phyloP scores from a whole-genome alignment of 2,329 filamentous ascomycete genomes.

The Pyricularia pennisetigena region DNA sequence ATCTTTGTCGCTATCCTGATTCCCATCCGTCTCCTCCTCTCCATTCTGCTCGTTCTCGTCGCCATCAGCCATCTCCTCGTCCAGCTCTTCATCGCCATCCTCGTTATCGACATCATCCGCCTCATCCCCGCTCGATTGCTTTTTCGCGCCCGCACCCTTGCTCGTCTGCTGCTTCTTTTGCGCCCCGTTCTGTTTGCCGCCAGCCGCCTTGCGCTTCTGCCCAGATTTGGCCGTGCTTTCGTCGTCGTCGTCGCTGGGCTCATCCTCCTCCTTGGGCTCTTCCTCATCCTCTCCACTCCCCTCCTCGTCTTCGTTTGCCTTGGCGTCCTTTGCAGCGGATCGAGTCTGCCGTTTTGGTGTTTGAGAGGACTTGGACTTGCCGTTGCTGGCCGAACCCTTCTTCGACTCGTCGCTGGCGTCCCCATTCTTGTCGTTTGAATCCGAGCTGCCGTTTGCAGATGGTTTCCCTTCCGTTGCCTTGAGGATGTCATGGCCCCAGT shows the following conservation, averaged over 20 bases:
- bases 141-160: slow-evolving; percentile 21
- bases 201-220: not conserved
- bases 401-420: not conserved
- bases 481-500: slow-evolving; percentile 47
- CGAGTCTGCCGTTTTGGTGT: not conserved
- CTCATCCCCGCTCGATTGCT: slow-evolving; percentile 22
- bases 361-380: not conserved
- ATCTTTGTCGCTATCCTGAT: not conserved
- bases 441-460: not conserved
- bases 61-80: slow-evolving; percentile 19
- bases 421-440: not conserved
- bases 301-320: slow-evolving; percentile 20
- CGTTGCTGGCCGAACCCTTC: not conserved
- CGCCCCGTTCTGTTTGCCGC: not conserved
- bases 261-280: slow-evolving; percentile 29
- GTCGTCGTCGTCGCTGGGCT: slow-evolving; percentile 23
- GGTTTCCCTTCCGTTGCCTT: slow-evolving; percentile 22
- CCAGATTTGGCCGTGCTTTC: slow-evolving; percentile 15
- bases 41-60: slow-evolving; percentile 24
- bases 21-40: not conserved
- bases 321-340: not conserved
- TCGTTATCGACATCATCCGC: slow-evolving; percentile 18
- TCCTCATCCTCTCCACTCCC: slow-evolving; percentile 36
- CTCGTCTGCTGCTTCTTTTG: slow-evolving; percentile 5
- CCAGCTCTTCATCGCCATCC: slow-evolving; percentile 25